Base-by-base conservation (phyloP, 1,139 yeast genomes). In the Geotrichum fermentans region DNA sequence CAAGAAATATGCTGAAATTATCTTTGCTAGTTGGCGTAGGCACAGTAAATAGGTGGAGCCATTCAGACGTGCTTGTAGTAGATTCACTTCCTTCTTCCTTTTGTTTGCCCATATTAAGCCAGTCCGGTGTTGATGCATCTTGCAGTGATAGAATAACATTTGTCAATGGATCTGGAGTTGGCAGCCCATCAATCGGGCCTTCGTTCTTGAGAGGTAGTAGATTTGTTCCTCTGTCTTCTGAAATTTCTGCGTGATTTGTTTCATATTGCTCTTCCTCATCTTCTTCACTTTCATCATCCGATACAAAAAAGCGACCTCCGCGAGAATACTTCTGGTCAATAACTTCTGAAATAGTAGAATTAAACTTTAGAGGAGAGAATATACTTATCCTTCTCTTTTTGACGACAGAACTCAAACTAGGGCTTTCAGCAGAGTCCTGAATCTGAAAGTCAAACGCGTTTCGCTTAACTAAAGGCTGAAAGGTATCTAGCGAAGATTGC, bases 221-320 rank as follows among this genome's bases (percentile, higher is more conserved):
- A 16, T 14, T 10, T 30, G 22, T 43, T 13, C 11, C 30, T 10
- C 18, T 40, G 42, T 32, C 46, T n/a, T 40, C 50, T 26, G 28
- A 38, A 16, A 22, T 14, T 10, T 28, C 16, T 7, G n/a, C 34
- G 5, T 39, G 42, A 11, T 28, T 39, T 2, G 17, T 22, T 3
- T 40, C 33, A 34, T 26, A 40, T 8, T 45, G 54, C 8, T 54
- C 58, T 4, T 43, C 50, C 2, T 50, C 55, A 4, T 52, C 63
- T 10, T 54, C 57, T 13, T 57, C 59, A 4, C 57, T 60, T 13
- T 57, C 61, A 0, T 61, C 61, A n/a, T 56, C 59, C 1, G 62
- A 59, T 21, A 82, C 86, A 61, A 81, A 86, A 60, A 83, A 88
- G 59, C 87, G 83, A 2, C 96, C 96, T 5, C 96, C 96, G 58